A percentile compares a stretch with the other conserved stretches of the same genome.
phyloP scores from a whole-genome alignment of 306 rosid species.

The Herpetospermum pedunculosum region DNA sequence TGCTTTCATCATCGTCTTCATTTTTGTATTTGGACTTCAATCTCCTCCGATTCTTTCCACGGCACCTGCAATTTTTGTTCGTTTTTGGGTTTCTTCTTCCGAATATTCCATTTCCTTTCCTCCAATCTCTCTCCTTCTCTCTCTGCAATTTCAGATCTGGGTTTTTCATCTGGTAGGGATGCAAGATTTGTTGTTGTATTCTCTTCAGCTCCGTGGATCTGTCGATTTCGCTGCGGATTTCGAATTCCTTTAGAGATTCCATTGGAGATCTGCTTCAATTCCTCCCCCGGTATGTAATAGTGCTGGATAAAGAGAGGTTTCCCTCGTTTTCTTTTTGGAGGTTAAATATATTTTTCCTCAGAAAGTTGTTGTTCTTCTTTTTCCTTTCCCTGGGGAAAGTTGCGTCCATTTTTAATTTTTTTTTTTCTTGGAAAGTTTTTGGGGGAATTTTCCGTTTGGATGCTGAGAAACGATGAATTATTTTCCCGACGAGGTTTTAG shows the following conservation, averaged over 20 bases:
- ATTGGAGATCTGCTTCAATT: not conserved
- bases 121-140: not conserved
- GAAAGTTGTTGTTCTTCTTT: slow-evolving; percentile 1
- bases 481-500: slow-evolving; percentile 90
- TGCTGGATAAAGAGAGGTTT: not conserved
- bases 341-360: slow-evolving; percentile 7
- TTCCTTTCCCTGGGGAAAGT: not conserved
- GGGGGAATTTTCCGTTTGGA: slow-evolving; percentile 13
- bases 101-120: not conserved
- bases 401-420: not conserved
- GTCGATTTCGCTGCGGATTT: not conserved
- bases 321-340: not conserved
- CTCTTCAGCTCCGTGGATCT: not conserved
- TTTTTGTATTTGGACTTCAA: not conserved
- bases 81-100: not conserved
- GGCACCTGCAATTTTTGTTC: not conserved
- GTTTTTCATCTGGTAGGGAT: not conserved
- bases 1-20: not conserved
- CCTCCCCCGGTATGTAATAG: not conserved
- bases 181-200: not conserved
- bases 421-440: slow-evolving; percentile 2
- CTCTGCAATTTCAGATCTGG: slow-evolving; percentile 6
- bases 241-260: not conserved
- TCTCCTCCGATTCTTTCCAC: not conserved
- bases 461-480: slow-evolving; percentile 51